Conservation (phyloP, 805 yeast genomes). For the Candida pini region DNA sequence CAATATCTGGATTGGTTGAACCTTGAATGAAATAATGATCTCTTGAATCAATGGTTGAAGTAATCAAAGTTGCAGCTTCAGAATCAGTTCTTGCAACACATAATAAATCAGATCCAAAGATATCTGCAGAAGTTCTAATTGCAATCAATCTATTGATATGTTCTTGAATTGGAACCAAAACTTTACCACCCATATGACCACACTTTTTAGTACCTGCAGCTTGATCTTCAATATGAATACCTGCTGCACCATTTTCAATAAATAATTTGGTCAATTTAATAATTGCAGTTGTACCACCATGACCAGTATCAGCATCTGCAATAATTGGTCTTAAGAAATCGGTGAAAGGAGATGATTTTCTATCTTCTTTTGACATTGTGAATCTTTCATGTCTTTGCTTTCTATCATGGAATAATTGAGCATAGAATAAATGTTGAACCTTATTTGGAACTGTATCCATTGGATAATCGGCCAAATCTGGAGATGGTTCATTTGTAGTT, state of each 20-base stretch:
- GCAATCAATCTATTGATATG: slow-evolving; percentile 93
- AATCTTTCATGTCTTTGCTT: slow-evolving; percentile 87
- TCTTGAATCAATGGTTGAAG: slow-evolving; percentile 89
- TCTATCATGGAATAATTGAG: slow-evolving; percentile 95
- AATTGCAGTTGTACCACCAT: slow-evolving; percentile 96
- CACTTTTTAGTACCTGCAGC: slow-evolving; percentile 98
- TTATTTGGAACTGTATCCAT: slow-evolving; percentile 98
- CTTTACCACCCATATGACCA: slow-evolving; percentile 99
- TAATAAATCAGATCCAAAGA: slow-evolving; percentile 79
- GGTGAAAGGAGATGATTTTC: slow-evolving; percentile 64
- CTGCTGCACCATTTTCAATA: slow-evolving; percentile 98
- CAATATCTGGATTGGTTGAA: slow-evolving; percentile 77
- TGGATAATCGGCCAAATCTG: slow-evolving; percentile 98
- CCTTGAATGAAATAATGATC: slow-evolving; percentile 93
- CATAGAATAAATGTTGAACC: slow-evolving; percentile 94
- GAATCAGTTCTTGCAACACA: slow-evolving; percentile 95
- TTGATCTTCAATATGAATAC: slow-evolving; percentile 97
- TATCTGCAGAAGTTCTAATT: slow-evolving; percentile 92
- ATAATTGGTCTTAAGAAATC: slow-evolving; percentile 92
- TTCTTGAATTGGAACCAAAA: slow-evolving; percentile 94
- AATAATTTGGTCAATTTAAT: slow-evolving; percentile 93
- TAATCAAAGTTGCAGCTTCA: slow-evolving; percentile 93
- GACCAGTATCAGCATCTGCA: slow-evolving; percentile 99
- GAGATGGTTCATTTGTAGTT: slow-evolving; percentile 95
- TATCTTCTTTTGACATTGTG: slow-evolving; percentile 52